A percentile compares a stretch with the other conserved stretches of the same genome.
phyloP scores from a whole-genome alignment of 495 filamentous ascomycete species.

The Trichoderma erinaceum region DNA sequence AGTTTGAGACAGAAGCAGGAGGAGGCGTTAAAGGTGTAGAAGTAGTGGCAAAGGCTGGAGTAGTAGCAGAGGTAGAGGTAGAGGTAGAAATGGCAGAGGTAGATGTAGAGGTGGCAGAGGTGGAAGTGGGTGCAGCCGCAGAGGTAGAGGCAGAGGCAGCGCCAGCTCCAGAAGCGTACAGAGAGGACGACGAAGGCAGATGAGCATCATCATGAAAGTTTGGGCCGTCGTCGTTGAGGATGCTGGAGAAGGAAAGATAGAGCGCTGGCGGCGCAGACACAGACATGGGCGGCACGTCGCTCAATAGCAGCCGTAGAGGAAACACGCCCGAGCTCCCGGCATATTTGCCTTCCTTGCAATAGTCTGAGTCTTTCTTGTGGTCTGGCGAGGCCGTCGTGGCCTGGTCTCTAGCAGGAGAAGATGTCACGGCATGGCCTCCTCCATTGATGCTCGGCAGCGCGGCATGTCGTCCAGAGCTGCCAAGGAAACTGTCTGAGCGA shows the following conservation, averaged over 20 bases:
- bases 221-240: slow-evolving; percentile 38
- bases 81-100: neutral
- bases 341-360: slow-evolving; percentile 15
- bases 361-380: slow-evolving; percentile 18
- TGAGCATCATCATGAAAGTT: slow-evolving; percentile 19
- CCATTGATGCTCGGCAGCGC: neutral
- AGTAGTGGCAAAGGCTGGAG: slow-evolving; percentile 11
- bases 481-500: neutral
- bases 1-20: neutral
- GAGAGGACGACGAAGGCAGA: neutral
- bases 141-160: neutral
- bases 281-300: slow-evolving; percentile 24
- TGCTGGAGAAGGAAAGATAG: slow-evolving; percentile 35
- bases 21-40: neutral
- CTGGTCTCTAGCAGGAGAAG: slow-evolving; percentile 27
- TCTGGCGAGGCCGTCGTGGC: slow-evolving; percentile 16
- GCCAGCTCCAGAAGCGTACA: neutral
- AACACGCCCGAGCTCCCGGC: slow-evolving; percentile 17
- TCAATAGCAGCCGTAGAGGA: slow-evolving; percentile 27
- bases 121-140: neutral
- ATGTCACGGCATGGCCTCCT: neutral
- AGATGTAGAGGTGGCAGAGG: neutral
- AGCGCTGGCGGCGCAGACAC: slow-evolving; percentile 28
- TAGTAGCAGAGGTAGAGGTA: slow-evolving; percentile 1
- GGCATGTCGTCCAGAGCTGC: slow-evolving; percentile 4